These are phyloP conservation scores for Fusarium graminum DNA, from an alignment of 2,329 filamentous ascomycete genomes.

Conservation along the genomic window DNA sequence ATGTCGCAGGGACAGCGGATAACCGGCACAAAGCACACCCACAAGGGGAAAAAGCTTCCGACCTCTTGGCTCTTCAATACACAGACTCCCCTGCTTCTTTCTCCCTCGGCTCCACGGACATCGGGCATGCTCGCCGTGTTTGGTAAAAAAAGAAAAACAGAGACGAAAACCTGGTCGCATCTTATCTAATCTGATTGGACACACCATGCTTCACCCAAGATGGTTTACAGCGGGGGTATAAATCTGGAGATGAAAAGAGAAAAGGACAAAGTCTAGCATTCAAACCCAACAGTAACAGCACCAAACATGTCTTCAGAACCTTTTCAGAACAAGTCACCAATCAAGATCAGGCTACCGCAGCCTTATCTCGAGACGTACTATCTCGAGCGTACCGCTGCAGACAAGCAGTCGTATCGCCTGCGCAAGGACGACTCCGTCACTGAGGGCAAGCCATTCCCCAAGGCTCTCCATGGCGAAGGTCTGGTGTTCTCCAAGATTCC, in stretches of 20 bases:
- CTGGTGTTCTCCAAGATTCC: slow-evolving; percentile 41
- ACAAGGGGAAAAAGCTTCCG: slow-evolving; percentile 9
- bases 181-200: slow-evolving; percentile 41
- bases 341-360: slow-evolving; percentile 60
- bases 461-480: slow-evolving; percentile 39
- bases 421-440: slow-evolving; percentile 37
- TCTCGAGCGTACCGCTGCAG: slow-evolving; percentile 35
- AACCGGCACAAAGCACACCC: slow-evolving; percentile 32
- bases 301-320: slow-evolving; percentile 41
- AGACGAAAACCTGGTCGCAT: slow-evolving; percentile 1
- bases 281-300: slow-evolving; percentile 15
- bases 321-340: slow-evolving; percentile 40
- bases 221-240: slow-evolving; percentile 34
- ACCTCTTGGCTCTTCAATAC: slow-evolving; percentile 24
- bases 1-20: slow-evolving; percentile 23
- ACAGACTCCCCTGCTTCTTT: slow-evolving; percentile 25
- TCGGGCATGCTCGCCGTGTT: slow-evolving; percentile 19
- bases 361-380: slow-evolving; percentile 46
- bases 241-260: slow-evolving; percentile 37
- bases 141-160: neutral
- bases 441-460: slow-evolving; percentile 39
- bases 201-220: slow-evolving; percentile 18
- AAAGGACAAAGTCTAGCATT: slow-evolving; percentile 5
- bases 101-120: slow-evolving; percentile 9
- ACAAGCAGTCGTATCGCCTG: slow-evolving; percentile 39